These are phyloP conservation scores for Neoascochyta sp. DNA, from an alignment of 2,329 filamentous ascomycete genomes.

Conservation along the genomic window DNA sequence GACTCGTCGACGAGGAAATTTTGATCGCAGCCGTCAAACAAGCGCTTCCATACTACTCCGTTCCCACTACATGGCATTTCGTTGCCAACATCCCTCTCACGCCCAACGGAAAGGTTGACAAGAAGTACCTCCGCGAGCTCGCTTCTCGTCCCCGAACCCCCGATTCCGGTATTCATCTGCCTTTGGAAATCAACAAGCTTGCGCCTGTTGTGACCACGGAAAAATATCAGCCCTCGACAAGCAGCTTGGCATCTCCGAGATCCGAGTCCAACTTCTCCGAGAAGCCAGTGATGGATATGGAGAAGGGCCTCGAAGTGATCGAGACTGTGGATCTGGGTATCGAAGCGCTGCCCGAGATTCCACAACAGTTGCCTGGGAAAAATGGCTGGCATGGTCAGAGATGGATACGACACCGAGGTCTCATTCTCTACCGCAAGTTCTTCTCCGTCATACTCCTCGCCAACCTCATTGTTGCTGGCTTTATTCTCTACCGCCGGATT, in stretches of 20 bases:
- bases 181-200: not conserved
- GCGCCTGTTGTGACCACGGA: not conserved
- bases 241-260: not conserved
- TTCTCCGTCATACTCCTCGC: slow-evolving; percentile 27
- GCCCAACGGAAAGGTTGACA: slow-evolving; percentile 56
- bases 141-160: slow-evolving; percentile 3
- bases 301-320: slow-evolving; percentile 1
- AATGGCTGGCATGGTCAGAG: slow-evolving; percentile 24
- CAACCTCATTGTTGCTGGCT: slow-evolving; percentile 26
- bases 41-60: slow-evolving; percentile 54
- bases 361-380: slow-evolving; percentile 19
- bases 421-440: slow-evolving; percentile 33
- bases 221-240: not conserved
- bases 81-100: slow-evolving; percentile 50
- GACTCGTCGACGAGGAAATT: slow-evolving; percentile 19
- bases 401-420: slow-evolving; percentile 31
- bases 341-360: slow-evolving; percentile 5
- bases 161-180: slow-evolving; percentile 5
- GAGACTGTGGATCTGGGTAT: too few species aligned
- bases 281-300: slow-evolving; percentile 1
- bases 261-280: slow-evolving; percentile 1
- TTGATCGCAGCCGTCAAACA: slow-evolving; percentile 43
- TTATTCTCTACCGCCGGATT: slow-evolving; percentile 22
- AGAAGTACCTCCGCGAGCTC: slow-evolving; percentile 43
- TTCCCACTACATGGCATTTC: slow-evolving; percentile 48